A percentile compares a stretch with the other conserved stretches of the same genome.
Evolutionary conservation across 257 asterid species (phyloP).

Genomic region (Ilex aquifolium): DNA sequence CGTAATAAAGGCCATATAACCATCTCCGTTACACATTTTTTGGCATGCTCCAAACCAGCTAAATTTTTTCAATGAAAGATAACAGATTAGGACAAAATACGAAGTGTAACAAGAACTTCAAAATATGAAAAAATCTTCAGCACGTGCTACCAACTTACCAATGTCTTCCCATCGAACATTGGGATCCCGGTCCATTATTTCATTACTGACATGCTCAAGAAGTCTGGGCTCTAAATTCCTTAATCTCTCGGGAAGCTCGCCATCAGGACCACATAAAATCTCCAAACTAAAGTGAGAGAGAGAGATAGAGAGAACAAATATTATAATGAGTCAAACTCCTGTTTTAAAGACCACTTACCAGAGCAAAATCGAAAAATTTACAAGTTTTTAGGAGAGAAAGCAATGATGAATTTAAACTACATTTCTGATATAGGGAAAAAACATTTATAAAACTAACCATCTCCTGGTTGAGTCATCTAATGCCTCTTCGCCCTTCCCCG

Average conservation of each 20-base stretch:
- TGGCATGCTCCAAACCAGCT: constrained; percentile 99
- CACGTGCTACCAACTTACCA: constrained; percentile 35
- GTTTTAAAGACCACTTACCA: too few species aligned
- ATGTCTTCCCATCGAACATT: constrained; percentile 98
- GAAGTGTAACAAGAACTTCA: too few species aligned
- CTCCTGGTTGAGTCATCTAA: constrained; percentile 78
- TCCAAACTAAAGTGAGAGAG: constrained; percentile 59
- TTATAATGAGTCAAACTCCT: too few species aligned
- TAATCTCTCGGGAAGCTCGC: constrained; percentile 95
- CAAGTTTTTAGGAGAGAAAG: too few species aligned
- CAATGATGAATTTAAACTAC: too few species aligned
- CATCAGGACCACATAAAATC: constrained; percentile 88
- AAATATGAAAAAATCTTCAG: neutral
- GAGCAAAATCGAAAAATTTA: too few species aligned
- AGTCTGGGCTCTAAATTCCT: constrained; percentile 94
- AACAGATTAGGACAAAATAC: constrained; percentile 13
- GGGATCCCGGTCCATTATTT: constrained; percentile 97
- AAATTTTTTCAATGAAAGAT: constrained; percentile 6
- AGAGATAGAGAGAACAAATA: neutral
- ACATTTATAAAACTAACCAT: constrained; percentile 43
- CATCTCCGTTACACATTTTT: constrained; percentile 98
- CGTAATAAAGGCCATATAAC: constrained; percentile 98
- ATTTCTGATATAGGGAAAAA: neutral
- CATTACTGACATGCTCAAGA: constrained; percentile 94
- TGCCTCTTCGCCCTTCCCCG: constrained; percentile 80